Percentiles rank a stretch among this genome's conserved stretches.
These are phyloP conservation scores for Acrodontium crateriforme DNA, from an alignment of 2,329 filamentous ascomycete genomes.

Conservation along the genomic window DNA sequence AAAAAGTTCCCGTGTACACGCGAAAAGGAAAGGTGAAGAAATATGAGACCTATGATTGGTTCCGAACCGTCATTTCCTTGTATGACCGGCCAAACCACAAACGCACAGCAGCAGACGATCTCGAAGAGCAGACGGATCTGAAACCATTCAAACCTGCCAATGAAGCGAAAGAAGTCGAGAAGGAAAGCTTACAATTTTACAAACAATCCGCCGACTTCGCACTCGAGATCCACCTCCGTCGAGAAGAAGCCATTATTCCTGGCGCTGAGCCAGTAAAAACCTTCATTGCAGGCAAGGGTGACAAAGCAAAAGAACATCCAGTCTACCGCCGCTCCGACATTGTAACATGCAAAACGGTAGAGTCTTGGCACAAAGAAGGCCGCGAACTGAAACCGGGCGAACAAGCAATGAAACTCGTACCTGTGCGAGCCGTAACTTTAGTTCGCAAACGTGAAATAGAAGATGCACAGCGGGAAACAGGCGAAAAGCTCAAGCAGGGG, in stretches of 20 bases:
- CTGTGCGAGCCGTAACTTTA: constrained; percentile 79
- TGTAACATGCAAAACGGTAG: constrained; percentile 72
- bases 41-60: constrained; percentile 78
- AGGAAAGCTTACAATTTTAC: constrained; percentile 66
- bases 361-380: constrained; percentile 97
- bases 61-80: constrained; percentile 61
- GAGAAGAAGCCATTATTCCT: constrained; percentile 74
- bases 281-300: constrained; percentile 64
- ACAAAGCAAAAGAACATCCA: constrained; percentile 59
- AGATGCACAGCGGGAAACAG: constrained; percentile 64
- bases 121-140: constrained; percentile 67
- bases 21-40: constrained; percentile 61
- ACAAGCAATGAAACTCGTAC: constrained; percentile 69
- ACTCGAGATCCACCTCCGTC: constrained; percentile 70
- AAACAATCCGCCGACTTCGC: constrained; percentile 77
- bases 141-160: constrained; percentile 51
- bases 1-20: constrained; percentile 71
- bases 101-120: constrained; percentile 58
- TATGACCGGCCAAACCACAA: constrained; percentile 45
- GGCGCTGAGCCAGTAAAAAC: constrained; percentile 55
- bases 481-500: constrained; percentile 73
- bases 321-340: constrained; percentile 72
- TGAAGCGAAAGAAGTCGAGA: constrained; percentile 34
- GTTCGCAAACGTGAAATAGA: constrained; percentile 80
- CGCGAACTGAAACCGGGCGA: constrained; percentile 58